Base-by-base conservation (phyloP, 2,329 filamentous ascomycete genomes). In the Colletotrichum sp. region DNA sequence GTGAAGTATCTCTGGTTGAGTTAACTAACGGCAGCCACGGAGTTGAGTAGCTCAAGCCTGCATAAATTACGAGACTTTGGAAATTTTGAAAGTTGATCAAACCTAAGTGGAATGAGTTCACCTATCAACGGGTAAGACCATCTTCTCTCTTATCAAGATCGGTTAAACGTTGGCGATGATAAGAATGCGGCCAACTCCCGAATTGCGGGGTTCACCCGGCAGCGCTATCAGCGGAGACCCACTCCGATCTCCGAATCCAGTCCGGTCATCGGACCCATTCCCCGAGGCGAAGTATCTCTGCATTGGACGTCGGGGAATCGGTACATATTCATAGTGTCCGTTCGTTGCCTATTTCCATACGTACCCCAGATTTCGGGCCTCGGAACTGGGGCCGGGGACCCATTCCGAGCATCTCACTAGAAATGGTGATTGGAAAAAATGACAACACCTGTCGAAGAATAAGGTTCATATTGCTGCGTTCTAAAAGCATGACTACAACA, bases 161-260 rank as follows among this genome's bases (percentile, higher is more conserved):
- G 44, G 44, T 3, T 22, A 22, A 32, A 34, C 13, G 30, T 25
- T 59, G n/a, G n/a, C 34, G 28, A 27, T 60, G 67, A 69, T 60
- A 60, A 69, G 55, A 25, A 13, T 32, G 36, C 12, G 16, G 25
- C 19, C 19, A 8, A 5, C 30, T n/a, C 13, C 15, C 16, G 16
- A 61, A 25, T 16, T 34, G 59, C 59, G 57, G 65, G 64, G 71
- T 68, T 27, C 3, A 48, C 27, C 73, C 36, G 63, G 32, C 55
- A 34, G 19, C 3, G 27, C 22, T 16, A 65, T 34, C 30, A 63
- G 64, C 39, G 74, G 74, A 48, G 70, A 72, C 70, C 70, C 74
- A 75, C 73, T 39, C 73, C 73, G 73, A 75, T 73, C 73, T 75
- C 73, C 73, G 70, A 75, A 30, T 32, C 3, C 36, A 60, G 9